Base-by-base conservation (phyloP, 2,329 filamentous ascomycete species). In the Dactylonectria estremocensis region DNA sequence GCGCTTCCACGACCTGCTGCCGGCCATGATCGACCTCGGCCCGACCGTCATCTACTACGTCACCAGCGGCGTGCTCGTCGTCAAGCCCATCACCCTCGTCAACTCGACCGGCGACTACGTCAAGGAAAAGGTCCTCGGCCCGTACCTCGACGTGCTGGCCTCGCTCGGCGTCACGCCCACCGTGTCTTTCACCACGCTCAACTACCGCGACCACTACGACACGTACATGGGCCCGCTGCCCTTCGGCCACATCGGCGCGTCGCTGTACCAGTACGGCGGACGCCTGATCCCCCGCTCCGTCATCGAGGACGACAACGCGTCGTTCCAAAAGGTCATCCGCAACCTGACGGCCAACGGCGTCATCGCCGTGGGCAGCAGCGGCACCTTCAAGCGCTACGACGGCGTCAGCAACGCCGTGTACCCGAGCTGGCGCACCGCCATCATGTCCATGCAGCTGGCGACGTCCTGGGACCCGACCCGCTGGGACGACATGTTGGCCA, bases 61-160 rank as follows among this genome's bases (percentile, higher is more conserved):
- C 10, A 76, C 71, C 7, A 16, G 11, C 9, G 49, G 61, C 22
- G 67, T 76, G 63, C 85, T 88, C 67, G 62, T 74, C 5, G 80
- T 88, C 46, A 77, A 79, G 5, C 81, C 83, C 3, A 69, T 88
- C 11, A 87, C 84, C 0, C 80, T 79, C 0, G 86, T 84, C n/a
- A 79, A 82, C 62, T 83, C 84, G 40, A 81, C 80, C 0, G 77
- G 77, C 0, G 76, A 74, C 8, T 76, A 86, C 24, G 76, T 85
- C 3, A 64, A 65, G n/a, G 75, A 80, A 6, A 74, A 70, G 1
- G 78, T 85, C 9, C 73, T 89, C 2, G 61, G 75, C 9, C 84
- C 86, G 1, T 81, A 89, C 5, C 73, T 80, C n/a, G 61, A 72
- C 24, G 64, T 70, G 18, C 63, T 78, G 16, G 64, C 65, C 10